Evolutionary conservation across 441 rosid genomes (phyloP), one percentile per base, ranked within the genome.

Genomic region (Gossypium lobatum): DNA sequence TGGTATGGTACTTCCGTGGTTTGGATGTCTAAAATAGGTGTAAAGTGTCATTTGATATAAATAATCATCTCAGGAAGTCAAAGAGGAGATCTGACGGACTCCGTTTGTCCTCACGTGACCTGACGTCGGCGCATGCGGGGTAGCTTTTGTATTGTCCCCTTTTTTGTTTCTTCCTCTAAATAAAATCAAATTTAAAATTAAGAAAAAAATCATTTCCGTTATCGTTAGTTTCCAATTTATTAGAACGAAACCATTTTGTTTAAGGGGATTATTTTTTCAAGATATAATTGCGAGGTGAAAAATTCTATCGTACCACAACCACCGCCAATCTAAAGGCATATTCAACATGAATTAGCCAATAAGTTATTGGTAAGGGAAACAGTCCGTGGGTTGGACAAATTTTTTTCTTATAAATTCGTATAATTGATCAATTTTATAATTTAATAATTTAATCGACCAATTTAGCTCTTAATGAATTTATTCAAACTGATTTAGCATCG

Each of bases 101-200:
- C 82, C 76, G 80, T 78, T 81, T 74, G 85, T 76, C 82, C 23
- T 80, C 80, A 72, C 78, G 79, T 80, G 79, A 61, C 72, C 73
- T 76, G 81, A 74, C 76, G 76, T 78, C 66, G 80, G 61, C 78
- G 72, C 85, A 81, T 82, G 85, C 80, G 45, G 75, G 65, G 77
- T 64, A 42, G 64, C 77, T 81, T 72, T 74, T 80, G 80, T 80
- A 42, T 67, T 62, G 25, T 31, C 17, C 28, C 13, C 54, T 23
- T 54, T 46, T 72, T 78, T 62, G 76, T 70, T 57, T 64, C 42
- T 71, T 78, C 50, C 70, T 74, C 46, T 8, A n/a, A 9, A 71
- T 8, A 31, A 48, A 21, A 21, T 46, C 2, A 13, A 64, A 31
- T 9, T 50, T 3, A 14, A 14, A 50, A 13, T 3, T 14, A 10